Evolutionary conservation across 2,329 filamentous ascomycete genomes (phyloP).

Genomic region (Colletotrichum aenigma): DNA sequence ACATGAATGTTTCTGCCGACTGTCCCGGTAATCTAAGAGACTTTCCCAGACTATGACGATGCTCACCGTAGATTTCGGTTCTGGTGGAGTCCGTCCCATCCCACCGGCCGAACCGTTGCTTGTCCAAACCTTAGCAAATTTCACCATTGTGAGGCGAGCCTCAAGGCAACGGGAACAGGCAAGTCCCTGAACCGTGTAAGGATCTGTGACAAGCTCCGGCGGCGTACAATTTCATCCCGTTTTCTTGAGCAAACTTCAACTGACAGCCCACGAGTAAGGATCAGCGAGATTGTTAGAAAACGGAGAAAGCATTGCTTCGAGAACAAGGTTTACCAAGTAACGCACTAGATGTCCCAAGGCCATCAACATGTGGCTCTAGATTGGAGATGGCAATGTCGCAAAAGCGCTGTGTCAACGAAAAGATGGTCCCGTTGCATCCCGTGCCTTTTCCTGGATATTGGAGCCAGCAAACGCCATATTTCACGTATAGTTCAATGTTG

Average conservation of each 20-base stretch:
- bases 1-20: background rate
- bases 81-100: background rate
- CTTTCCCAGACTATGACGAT: background rate
- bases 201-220: background rate
- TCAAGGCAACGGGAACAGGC: background rate
- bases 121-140: background rate
- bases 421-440: background rate
- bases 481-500: background rate
- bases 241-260: background rate
- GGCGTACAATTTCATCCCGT: background rate
- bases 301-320: background rate
- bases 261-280: background rate
- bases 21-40: background rate
- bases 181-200: background rate
- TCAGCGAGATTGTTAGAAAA: too few relatives aligned
- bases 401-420: background rate
- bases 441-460: background rate
- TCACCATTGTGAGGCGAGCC: background rate
- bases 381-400: background rate
- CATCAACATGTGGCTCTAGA: background rate
- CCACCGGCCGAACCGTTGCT: background rate
- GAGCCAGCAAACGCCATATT: background rate
- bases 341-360: background rate
- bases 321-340: background rate
- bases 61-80: background rate